Conservation (phyloP, 306 rosid genomes). For the Vicia sativa region DNA sequence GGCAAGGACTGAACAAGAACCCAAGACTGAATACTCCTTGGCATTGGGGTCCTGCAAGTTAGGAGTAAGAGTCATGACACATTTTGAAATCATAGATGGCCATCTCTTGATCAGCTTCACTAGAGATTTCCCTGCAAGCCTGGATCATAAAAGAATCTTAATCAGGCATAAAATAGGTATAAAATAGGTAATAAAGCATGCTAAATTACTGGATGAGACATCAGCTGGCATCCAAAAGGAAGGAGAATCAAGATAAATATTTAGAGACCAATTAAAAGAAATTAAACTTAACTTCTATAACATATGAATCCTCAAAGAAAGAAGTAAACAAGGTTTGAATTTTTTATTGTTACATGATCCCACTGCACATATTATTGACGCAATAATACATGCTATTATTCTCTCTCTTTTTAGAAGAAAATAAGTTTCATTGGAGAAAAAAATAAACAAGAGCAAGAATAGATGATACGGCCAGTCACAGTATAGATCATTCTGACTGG, state of each 20-base stretch:
- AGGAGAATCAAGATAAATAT: slow-evolving; percentile 29
- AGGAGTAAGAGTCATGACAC: slow-evolving; percentile 74
- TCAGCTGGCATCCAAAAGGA: slow-evolving; percentile 15
- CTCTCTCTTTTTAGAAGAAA: slow-evolving; percentile 11
- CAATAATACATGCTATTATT: neutral
- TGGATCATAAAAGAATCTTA: slow-evolving; percentile 44
- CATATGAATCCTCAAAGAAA: slow-evolving; percentile 20
- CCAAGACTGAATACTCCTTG: slow-evolving; percentile 82
- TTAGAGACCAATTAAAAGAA: slow-evolving; percentile 27
- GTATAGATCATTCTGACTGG: slow-evolving; percentile 13
- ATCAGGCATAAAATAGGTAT: slow-evolving; percentile 38
- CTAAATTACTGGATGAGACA: slow-evolving; percentile 28
- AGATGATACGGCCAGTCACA: slow-evolving; percentile 29
- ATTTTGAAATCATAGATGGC: slow-evolving; percentile 93
- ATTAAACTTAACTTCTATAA: slow-evolving; percentile 21
- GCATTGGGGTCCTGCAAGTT: slow-evolving; percentile 66
- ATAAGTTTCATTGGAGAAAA: neutral
- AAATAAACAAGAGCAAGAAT: slow-evolving; percentile 9
- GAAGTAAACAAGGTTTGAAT: slow-evolving; percentile 32
- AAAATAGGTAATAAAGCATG: slow-evolving; percentile 23
- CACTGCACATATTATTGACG: neutral
- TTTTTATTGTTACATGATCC: neutral
- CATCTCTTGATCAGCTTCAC: slow-evolving; percentile 91
- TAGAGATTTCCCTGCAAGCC: slow-evolving; percentile 93
- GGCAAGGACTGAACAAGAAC: slow-evolving; percentile 94